Base-by-base conservation (phyloP, 495 filamentous ascomycete genomes). In the Acidiella bohemica region DNA sequence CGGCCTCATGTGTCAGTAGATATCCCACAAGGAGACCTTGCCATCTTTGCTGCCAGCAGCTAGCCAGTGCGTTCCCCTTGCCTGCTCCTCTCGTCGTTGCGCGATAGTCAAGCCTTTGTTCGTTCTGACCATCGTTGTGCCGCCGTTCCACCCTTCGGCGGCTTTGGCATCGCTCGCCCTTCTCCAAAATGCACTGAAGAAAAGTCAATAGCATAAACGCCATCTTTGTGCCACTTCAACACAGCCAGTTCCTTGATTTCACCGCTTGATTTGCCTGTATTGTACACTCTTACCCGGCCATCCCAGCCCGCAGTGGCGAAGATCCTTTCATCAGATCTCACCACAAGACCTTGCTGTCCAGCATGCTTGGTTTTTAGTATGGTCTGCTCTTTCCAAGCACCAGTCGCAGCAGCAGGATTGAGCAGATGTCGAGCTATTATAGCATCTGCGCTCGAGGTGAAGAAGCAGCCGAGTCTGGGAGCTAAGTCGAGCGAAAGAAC, bases 291-390 rank as follows among this genome's bases (percentile, higher is more conserved):
- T 0, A 84, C 62, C 29, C 73, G 71, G 0, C 75, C 69, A 58
- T 97, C 90, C 90, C 90, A 97, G 9, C 90, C 90, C 6, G 84
- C 90, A 0, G 90, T 95, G 10, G 81, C 84, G 53, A 94, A 84
- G 5, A 95, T 65, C 54, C 72, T 79, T 4, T 74, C 81, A 58
- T 97, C 90, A 4, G 70, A 73, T 6, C 90, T 73, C n/a, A 95
- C 68, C 6, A 59, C 58, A 10, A 96, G 58, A 7, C 72, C 70
- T 57, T 97, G 90, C 55, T 95, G 90, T 5, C 90, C 90, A 0
- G 84, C 71, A 57, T 96, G 90, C 48, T 80, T 84, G 2, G 90
- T 94, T 44, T 83, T 73, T 22, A 78, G 35, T n/a, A n/a, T n/a
- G 0, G 59, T 57, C 59, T 34, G 47, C 27, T 34, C 24, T 20